These are phyloP conservation scores for Emiliania huxleyi DNA, from an alignment of 78 protist species.

Conservation along the genomic window DNA sequence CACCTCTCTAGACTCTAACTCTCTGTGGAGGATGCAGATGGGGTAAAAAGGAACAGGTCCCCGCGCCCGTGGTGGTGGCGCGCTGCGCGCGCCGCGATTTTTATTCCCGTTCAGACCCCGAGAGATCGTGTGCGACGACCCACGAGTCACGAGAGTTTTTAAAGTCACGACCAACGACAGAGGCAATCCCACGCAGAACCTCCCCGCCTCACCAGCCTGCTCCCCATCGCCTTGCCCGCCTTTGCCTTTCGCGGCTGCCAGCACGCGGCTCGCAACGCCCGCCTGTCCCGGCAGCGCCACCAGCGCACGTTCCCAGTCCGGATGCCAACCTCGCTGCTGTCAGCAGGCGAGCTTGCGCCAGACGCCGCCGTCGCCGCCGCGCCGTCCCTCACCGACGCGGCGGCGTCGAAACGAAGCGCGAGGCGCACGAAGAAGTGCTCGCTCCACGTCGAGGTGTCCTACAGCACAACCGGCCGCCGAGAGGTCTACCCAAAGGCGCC, in stretches of 20 bases:
- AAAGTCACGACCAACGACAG: neutral
- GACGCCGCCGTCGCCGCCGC: neutral
- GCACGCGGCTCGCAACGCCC: neutral
- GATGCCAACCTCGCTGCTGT: neutral
- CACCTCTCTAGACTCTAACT: no score
- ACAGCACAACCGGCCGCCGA: no score
- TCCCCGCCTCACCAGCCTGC: neutral
- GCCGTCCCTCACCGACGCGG: neutral
- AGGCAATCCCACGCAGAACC: neutral
- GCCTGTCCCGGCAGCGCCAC: neutral
- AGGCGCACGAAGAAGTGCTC: conserved; percentile 5
- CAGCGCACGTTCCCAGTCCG: neutral
- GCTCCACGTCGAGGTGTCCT: neutral
- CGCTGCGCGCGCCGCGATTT: no score
- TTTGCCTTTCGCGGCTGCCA: no score
- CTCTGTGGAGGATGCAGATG: no score
- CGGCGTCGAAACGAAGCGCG: neutral
- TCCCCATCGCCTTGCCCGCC: no score
- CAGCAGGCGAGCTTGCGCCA: neutral
- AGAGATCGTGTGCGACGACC: no score
- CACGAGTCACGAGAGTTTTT: no score
- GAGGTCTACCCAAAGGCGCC: no score
- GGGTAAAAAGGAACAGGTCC: no score
- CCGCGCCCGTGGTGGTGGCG: no score
- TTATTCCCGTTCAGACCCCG: no score